Base-by-base conservation (phyloP, 106 monocot species). In the Phalaenopsis aphrodite region DNA sequence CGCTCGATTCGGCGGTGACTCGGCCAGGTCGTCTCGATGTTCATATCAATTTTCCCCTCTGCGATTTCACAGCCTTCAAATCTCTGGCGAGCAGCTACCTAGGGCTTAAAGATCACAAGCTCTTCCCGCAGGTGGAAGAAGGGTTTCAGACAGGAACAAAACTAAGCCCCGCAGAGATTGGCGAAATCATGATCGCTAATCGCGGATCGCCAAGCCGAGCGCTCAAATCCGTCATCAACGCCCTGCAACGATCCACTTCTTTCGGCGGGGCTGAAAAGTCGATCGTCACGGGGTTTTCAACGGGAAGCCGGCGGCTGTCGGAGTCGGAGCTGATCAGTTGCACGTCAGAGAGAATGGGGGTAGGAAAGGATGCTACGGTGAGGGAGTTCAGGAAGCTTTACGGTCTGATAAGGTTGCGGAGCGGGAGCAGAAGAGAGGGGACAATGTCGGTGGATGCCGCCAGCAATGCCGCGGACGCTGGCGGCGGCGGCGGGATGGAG, bases 131-230 rank as follows among this genome's bases (percentile, higher is more conserved):
- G 38, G 88, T 88, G 69, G 88, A 78, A 9, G 92, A 87, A 81
- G 82, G 16, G 56, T 55, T 94, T 55, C 83, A 92, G 2, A n/a
- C 10, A 38, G 81, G 88, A 78, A 88, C 83, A 2, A 52, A 75
- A 41, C 72, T 92, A 12, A 95, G 92, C 19, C 94, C 94, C 42
- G 94, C 94, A 2, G 94, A 95, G 10, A 56, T 90, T 15, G 89
- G 93, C 3, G 95, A 95, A 86, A 71, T 92, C 52, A 88, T 93
- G 90, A 87, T 93, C 14, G 88, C 93, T 1, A 80, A 88, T 84
- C 61, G 84, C 56, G 68, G 82, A 6, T 93, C 93, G 3, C 93
- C 93, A 17, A 88, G 84, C 78, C 78, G 93, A 43, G 93, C 93
- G 48, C 77, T 93, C 56, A 86, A 85, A 78, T 82, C 80, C 3